Percentiles rank a stretch among this genome's conserved stretches.
Conservation (phyloP, 2,329 filamentous ascomycete species). For the Monosporascus sp. region DNA sequence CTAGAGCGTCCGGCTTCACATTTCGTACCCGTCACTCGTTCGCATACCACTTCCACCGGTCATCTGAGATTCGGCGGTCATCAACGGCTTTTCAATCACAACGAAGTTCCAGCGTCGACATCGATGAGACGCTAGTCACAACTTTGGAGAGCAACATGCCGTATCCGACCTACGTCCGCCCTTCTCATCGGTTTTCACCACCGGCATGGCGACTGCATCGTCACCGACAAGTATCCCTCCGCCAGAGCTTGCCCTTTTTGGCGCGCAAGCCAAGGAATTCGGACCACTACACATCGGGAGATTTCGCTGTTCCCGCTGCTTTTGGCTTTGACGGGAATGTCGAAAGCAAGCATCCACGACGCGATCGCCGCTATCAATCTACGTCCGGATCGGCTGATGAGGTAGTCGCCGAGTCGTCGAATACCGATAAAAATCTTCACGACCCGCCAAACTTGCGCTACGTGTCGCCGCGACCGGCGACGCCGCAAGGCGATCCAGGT, state of each 20-base stretch:
- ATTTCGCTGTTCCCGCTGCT: constrained; percentile 1
- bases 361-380: neutral
- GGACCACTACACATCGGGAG: neutral
- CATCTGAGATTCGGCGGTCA: constrained; percentile 10
- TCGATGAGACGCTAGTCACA: constrained; percentile 7
- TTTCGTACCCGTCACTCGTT: constrained; percentile 11
- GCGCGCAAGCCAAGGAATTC: constrained; percentile 11
- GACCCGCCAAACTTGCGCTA: neutral
- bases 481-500: constrained; percentile 8
- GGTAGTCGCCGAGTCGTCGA: neutral
- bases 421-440: neutral
- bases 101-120: constrained; percentile 5
- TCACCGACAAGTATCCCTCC: neutral
- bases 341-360: neutral
- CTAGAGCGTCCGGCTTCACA: neutral
- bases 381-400: neutral
- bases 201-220: neutral
- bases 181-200: neutral
- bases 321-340: constrained; percentile 20
- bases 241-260: constrained; percentile 12
- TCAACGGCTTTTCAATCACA: constrained; percentile 6
- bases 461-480: neutral
- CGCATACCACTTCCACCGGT: constrained; percentile 13
- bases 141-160: constrained; percentile 1
- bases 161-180: neutral